phyloP scores from a whole-genome alignment of 331 rosid genomes.

The Quercus tomentella region DNA sequence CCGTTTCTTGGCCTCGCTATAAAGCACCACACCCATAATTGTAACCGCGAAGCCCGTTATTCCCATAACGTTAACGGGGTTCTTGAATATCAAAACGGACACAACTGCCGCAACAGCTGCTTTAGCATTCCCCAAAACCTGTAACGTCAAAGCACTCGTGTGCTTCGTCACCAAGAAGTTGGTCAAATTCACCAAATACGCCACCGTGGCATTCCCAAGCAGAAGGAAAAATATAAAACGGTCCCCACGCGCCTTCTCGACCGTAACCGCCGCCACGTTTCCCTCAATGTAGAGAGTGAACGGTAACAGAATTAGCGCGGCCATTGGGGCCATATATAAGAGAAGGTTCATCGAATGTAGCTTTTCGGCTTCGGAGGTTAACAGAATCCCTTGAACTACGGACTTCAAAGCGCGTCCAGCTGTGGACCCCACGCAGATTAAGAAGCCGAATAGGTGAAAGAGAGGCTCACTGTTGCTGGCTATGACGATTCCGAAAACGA shows the following conservation, averaged over 20 bases:
- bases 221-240: conserved; percentile 58
- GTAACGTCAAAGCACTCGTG: conserved; percentile 89
- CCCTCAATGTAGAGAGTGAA: conserved; percentile 83
- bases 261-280: conserved; percentile 43
- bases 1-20: conserved; percentile 93
- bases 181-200: conserved; percentile 85
- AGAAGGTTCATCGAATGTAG: conserved; percentile 92
- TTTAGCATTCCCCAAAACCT: conserved; percentile 90
- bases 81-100: conserved; percentile 83
- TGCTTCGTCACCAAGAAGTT: conserved; percentile 91
- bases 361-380: conserved; percentile 81
- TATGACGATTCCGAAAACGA: conserved; percentile 76
- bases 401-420: conserved; percentile 91
- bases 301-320: conserved; percentile 73
- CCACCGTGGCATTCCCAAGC: conserved; percentile 88
- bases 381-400: conserved; percentile 74
- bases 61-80: conserved; percentile 90
- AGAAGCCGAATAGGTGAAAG: conserved; percentile 78
- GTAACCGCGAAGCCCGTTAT: conserved; percentile 82
- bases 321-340: conserved; percentile 97
- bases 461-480: conserved; percentile 82
- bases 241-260: conserved; percentile 62
- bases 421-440: conserved; percentile 78
- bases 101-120: conserved; percentile 92
- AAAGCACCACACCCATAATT: conserved; percentile 86